Conservation (phyloP, 2,329 filamentous ascomycete species). For the Hypoxylon sp. region DNA sequence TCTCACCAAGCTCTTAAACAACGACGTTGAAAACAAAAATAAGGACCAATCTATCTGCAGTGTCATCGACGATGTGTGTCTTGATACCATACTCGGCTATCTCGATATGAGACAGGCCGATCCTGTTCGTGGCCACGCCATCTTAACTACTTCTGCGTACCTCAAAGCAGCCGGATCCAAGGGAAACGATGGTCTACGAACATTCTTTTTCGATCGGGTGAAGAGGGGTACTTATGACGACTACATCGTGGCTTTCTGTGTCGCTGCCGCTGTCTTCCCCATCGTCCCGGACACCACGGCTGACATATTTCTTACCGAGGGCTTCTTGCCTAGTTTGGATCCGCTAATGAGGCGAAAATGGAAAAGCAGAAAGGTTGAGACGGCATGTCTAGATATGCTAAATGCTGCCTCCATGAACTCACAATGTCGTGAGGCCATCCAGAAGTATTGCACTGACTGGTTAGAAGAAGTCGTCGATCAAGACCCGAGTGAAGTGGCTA, state of each 20-base stretch:
- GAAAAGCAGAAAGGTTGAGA: constrained; percentile 87
- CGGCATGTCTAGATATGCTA: constrained; percentile 85
- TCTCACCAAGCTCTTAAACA: constrained; percentile 67
- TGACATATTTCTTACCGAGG: constrained; percentile 85
- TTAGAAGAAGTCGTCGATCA: constrained; percentile 83
- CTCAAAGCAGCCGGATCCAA: constrained; percentile 78
- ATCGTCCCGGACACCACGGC: constrained; percentile 79
- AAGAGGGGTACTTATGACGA: constrained; percentile 83
- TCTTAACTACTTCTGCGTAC: constrained; percentile 82
- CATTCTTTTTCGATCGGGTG: constrained; percentile 78
- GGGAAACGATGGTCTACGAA: constrained; percentile 73
- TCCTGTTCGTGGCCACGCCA: constrained; percentile 80
- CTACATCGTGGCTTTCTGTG: constrained; percentile 90
- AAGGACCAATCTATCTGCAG: constrained; percentile 62
- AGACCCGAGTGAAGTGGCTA: constrained; percentile 65
- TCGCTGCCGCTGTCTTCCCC: constrained; percentile 88
- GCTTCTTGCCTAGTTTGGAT: constrained; percentile 81
- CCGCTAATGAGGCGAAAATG: constrained; percentile 80
- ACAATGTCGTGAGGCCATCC: constrained; percentile 81
- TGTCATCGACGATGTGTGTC: constrained; percentile 75
- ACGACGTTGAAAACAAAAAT: constrained; percentile 58
- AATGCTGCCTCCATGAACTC: constrained; percentile 91
- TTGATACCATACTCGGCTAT: constrained; percentile 86
- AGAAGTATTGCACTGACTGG: constrained; percentile 87
- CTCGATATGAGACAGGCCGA: constrained; percentile 83